Evolutionary conservation across 306 rosid species (phyloP), one percentile per base, ranked within the genome.

Genomic region (Prunus armeniaca): DNA sequence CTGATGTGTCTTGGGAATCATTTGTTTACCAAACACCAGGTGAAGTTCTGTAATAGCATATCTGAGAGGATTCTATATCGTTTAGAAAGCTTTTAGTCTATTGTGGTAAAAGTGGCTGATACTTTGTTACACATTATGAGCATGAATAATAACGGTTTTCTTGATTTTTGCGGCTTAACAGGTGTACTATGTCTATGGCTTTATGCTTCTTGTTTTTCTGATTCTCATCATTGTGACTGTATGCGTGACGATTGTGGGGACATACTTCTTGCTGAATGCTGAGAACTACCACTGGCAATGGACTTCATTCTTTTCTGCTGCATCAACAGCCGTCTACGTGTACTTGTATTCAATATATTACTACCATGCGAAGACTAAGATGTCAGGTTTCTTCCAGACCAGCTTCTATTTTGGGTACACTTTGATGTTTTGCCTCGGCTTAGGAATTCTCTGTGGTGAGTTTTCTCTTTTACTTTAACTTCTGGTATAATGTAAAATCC

Each of bases 261-360:
- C 99, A 34, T 96, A 96, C 86, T 96, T 96, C 85, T 82, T 96
- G 87, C 87, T 96, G 49, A 96, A 96, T 79, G 99, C 99, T 51
- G 99, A 96, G 89, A 96, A 96, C 90, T 96, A 96, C 86, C 95
- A 96, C 92, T 96, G 99, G 99, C 97, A 86, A 80, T 96, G 99
- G 99, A 96, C 99, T 68, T 96, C 99, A 78, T 96, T 96, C 91
- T 91, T 91, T 85, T 96, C 99, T n/a, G 99, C 99, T 51, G 98
- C 98, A 64, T 96, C 99, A 24, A 96, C 99, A 45, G 96, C 98
- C 65, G 93, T 92, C 50, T 96, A 96, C 10, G 99, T 96, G 70
- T 96, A 96, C 85, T 77, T 96, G 82, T 96, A 96, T 78, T 92
- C 99, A 7, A 83, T 96, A 58, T 96, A 96, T 87, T 96, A 96